Base-by-base conservation (phyloP, 352 stramenopile species). In the Sclerospora graminicola region DNA sequence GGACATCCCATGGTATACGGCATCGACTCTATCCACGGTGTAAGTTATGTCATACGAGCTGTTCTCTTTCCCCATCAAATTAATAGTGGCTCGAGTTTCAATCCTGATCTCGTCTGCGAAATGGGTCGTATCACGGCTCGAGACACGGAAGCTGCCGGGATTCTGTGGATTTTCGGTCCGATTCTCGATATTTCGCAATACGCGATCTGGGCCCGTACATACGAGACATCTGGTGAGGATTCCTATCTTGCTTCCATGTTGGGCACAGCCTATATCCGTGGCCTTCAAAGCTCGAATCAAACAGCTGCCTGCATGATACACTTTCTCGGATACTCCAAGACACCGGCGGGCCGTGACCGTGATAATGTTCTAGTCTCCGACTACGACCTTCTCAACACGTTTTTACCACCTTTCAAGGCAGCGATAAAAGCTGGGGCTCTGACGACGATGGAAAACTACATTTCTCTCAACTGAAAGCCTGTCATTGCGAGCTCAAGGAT, bases 211-310 rank as follows among this genome's bases (percentile, higher is more conserved):
- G 54, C 71, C 11, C 62, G 86, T 2, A 81, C 88, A 0, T 95
- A 77, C 35, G 89, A 97, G 60, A 96, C 85, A 6, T 97, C 94
- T 66, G 83, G 89, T 5, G 82, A 96, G 64, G 84, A 95, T 47
- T 76, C 81, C 1, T 54, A 78, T 20, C 18, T 94, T 5, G 75
- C 76, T 1, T 72, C 74, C 0, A 47, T 71, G 15, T 80, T 96
- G 64, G 82, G 60, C 0, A 46, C 53, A 20, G 51, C 62, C 2
- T 66, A 84, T 38, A 56, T 92, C 23, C 43, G 60, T n/a, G n/a
- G n/a, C n/a, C n/a, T n/a, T n/a, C n/a, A n/a, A n/a, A n/a, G n/a
- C n/a, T n/a, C n/a, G n/a, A n/a, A n/a, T n/a, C n/a, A n/a, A n/a
- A n/a, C n/a, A n/a, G n/a, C n/a, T n/a, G n/a, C n/a, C n/a, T n/a